These are phyloP conservation scores for Pythium guiyangense DNA, from an alignment of 352 stramenopile species.

Conservation along the genomic window DNA sequence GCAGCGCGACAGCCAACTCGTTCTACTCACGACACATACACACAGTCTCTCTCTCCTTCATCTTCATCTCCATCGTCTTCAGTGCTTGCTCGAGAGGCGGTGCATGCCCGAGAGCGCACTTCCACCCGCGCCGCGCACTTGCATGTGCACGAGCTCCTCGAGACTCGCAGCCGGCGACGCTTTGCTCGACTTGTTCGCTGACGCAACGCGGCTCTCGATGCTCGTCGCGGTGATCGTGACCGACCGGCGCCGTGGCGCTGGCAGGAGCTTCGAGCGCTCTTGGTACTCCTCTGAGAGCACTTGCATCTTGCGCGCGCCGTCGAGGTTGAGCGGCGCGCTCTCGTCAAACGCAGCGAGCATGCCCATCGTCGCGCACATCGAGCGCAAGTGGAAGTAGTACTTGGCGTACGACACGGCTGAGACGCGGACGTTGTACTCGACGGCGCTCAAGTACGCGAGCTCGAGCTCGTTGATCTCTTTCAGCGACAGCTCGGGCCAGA, in stretches of 20 bases:
- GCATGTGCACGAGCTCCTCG: conserved; percentile 83
- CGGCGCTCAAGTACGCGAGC: conserved; percentile 86
- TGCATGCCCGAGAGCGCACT: conserved; percentile 42
- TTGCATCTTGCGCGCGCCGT: conserved; percentile 84
- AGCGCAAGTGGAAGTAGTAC: conserved; percentile 97
- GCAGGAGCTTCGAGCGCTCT: conserved; percentile 74
- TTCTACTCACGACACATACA: conserved; percentile 6
- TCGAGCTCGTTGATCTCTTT: conserved; percentile 96
- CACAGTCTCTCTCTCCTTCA: not conserved
- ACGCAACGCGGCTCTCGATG: conserved; percentile 23
- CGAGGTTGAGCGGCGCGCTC: conserved; percentile 73
- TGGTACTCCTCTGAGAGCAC: conserved; percentile 86
- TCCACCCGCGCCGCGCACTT: conserved; percentile 62
- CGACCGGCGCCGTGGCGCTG: conserved; percentile 57
- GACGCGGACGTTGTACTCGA: conserved; percentile 89
- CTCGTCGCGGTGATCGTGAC: conserved; percentile 71
- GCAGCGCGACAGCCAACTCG: not conserved
- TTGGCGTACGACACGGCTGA: conserved; percentile 86
- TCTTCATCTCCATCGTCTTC: conserved; percentile 2
- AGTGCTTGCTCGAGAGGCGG: conserved; percentile 37
- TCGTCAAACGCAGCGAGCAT: conserved; percentile 70
- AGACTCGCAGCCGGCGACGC: conserved; percentile 66
- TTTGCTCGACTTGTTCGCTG: conserved; percentile 22
- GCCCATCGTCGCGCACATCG: conserved; percentile 91
- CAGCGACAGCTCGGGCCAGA: conserved; percentile 89